These are phyloP conservation scores for Liquidambar formosana DNA, from an alignment of 164 flowering plant species.

Conservation along the genomic window DNA sequence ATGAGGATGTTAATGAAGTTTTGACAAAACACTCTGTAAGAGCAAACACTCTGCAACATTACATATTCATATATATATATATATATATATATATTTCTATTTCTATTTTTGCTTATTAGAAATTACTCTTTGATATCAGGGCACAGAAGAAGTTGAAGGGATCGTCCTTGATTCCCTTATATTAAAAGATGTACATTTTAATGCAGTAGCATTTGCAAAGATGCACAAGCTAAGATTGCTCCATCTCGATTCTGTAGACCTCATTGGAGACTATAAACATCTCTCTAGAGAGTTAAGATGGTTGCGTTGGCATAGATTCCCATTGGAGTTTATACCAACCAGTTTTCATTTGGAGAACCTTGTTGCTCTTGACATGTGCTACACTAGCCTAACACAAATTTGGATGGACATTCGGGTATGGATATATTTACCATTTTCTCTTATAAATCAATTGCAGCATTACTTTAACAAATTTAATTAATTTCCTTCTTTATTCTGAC, in stretches of 20 bases:
- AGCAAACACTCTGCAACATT: too few species aligned
- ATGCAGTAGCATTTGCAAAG: neutral
- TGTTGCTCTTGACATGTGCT: slow-evolving; percentile 6
- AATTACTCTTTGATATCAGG: neutral
- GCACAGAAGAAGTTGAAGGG: neutral
- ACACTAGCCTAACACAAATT: neutral
- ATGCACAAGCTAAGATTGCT: slow-evolving; percentile 7
- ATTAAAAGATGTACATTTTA: neutral
- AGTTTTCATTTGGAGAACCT: slow-evolving; percentile 1
- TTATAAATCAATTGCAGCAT: too few species aligned
- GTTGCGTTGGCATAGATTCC: slow-evolving; percentile 8
- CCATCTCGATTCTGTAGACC: neutral
- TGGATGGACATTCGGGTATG: neutral
- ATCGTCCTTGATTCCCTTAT: neutral
- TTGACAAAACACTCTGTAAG: too few species aligned
- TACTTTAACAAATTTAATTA: too few species aligned
- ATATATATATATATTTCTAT: too few species aligned
- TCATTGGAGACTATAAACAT: neutral
- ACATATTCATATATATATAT: too few species aligned
- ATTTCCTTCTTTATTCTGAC: too few species aligned
- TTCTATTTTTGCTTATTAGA: too few species aligned
- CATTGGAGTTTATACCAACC: neutral
- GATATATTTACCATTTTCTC: neutral
- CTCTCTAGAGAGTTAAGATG: slow-evolving; percentile 1
- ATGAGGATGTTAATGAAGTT: too few species aligned